Percentiles rank a stretch among this genome's conserved stretches.
phyloP scores from a whole-genome alignment of 148 eudicot genomes.

The Vaccinium darrowii region DNA sequence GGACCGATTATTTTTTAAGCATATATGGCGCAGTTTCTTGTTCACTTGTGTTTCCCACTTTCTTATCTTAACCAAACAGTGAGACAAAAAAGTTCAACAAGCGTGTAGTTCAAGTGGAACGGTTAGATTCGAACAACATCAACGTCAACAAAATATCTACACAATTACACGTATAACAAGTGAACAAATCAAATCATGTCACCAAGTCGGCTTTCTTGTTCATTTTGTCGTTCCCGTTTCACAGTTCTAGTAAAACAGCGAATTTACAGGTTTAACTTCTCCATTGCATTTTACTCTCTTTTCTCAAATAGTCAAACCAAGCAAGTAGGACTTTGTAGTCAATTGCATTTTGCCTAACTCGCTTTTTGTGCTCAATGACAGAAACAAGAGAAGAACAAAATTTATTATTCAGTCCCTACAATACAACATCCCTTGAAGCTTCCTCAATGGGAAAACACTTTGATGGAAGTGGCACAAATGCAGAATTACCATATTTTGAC shows the following conservation, averaged over 20 bases:
- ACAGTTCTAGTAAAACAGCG: background rate
- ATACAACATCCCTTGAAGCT: background rate
- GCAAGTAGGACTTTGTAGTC: background rate
- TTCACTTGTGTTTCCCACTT: no score
- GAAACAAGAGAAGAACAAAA: conserved; percentile 24
- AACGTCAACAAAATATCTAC: background rate
- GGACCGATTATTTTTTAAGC: no score
- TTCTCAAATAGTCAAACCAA: background rate
- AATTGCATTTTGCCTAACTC: background rate
- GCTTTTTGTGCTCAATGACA: background rate
- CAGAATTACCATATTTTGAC: conserved; percentile 25
- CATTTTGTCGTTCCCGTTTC: background rate
- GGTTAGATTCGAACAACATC: background rate
- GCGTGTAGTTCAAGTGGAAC: background rate
- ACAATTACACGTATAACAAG: background rate
- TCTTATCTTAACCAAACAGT: no score
- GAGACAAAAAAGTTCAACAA: no score
- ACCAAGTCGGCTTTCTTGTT: background rate
- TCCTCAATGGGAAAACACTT: conserved; percentile 24
- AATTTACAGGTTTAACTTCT: background rate
- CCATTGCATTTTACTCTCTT: background rate
- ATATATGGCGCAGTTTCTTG: no score
- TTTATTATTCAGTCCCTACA: conserved; percentile 12
- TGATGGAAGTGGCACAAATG: conserved; percentile 26
- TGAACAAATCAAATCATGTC: background rate